Evolutionary conservation across 2,329 filamentous ascomycete genomes (phyloP).

Genomic region (Chrysoporthe cubensis): DNA sequence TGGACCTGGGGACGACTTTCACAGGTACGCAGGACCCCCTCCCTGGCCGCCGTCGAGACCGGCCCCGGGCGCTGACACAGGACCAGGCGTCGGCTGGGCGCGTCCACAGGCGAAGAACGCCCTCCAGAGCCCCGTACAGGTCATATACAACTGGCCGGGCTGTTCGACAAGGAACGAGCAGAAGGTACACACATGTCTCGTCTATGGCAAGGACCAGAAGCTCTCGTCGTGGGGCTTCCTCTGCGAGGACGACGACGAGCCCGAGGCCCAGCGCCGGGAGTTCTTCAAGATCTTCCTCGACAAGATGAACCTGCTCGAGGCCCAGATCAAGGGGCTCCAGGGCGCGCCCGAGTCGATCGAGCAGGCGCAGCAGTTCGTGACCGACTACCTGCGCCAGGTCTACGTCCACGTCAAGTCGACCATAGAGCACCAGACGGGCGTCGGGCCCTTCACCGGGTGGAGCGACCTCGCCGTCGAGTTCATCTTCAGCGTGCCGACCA

Average conservation of each 20-base stretch:
- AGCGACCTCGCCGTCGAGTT: slow-evolving; percentile 52
- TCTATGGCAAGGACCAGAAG: slow-evolving; percentile 46
- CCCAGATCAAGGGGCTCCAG: slow-evolving; percentile 48
- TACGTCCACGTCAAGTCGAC: slow-evolving; percentile 54
- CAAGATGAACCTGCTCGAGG: slow-evolving; percentile 45
- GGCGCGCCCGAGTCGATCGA: slow-evolving; percentile 45
- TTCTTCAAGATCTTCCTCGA: slow-evolving; percentile 63
- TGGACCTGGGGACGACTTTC: slow-evolving; percentile 52
- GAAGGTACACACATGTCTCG: slow-evolving; percentile 56
- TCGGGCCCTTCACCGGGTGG: slow-evolving; percentile 45
- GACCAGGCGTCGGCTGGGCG: slow-evolving; percentile 42
- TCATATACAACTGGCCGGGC: slow-evolving; percentile 59
- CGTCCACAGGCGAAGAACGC: slow-evolving; percentile 37
- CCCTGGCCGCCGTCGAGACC: neutral
- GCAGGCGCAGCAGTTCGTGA: slow-evolving; percentile 51
- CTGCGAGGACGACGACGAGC: slow-evolving; percentile 51
- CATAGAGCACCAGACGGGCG: slow-evolving; percentile 45
- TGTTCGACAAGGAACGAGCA: slow-evolving; percentile 56
- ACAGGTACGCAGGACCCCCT: slow-evolving; percentile 40
- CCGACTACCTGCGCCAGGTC: slow-evolving; percentile 53
- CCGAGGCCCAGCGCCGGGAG: slow-evolving; percentile 44
- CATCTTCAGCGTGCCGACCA: slow-evolving; percentile 61
- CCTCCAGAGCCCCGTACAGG: slow-evolving; percentile 46
- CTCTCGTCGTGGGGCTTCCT: slow-evolving; percentile 58
- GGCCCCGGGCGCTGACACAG: slow-evolving; percentile 1